These are phyloP conservation scores for Phytophthora pini DNA, from an alignment of 352 stramenopile genomes.

Conservation along the genomic window DNA sequence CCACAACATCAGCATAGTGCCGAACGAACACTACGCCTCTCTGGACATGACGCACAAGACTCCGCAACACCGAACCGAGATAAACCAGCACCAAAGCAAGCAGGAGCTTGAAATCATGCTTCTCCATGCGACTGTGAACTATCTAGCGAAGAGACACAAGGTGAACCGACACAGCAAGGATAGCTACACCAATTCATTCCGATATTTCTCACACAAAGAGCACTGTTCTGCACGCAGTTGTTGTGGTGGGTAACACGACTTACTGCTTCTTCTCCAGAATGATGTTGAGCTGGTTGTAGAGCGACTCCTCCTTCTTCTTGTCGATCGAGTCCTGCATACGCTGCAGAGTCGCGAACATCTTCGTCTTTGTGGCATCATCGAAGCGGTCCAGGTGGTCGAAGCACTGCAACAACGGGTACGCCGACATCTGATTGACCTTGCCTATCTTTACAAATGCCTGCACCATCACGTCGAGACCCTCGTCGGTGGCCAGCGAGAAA, in stretches of 20 bases:
- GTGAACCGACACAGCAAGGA: neutral
- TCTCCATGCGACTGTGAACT: constrained; percentile 21
- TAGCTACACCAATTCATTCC: constrained; percentile 13
- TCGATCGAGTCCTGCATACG: constrained; percentile 81
- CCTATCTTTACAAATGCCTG: constrained; percentile 80
- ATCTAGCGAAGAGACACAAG: constrained; percentile 21
- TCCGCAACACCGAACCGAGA: constrained; percentile 4
- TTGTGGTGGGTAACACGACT: neutral
- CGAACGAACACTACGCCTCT: neutral
- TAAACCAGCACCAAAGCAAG: constrained; percentile 9
- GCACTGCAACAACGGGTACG: constrained; percentile 79
- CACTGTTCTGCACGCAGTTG: neutral
- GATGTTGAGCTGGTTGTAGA: constrained; percentile 89
- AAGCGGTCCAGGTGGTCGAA: constrained; percentile 85
- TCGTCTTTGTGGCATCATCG: constrained; percentile 60
- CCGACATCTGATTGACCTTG: constrained; percentile 89
- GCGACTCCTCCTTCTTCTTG: constrained; percentile 83
- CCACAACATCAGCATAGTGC: constrained; percentile 4
- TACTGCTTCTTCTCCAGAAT: constrained; percentile 84
- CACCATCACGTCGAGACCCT: constrained; percentile 75
- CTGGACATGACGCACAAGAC: constrained; percentile 9
- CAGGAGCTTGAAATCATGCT: constrained; percentile 15
- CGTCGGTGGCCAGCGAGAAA: constrained; percentile 76
- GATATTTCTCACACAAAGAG: constrained; percentile 7
- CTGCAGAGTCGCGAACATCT: constrained; percentile 59